Base-by-base conservation (phyloP, 805 yeast species). In the Teunomyces barrocoloradensis region DNA sequence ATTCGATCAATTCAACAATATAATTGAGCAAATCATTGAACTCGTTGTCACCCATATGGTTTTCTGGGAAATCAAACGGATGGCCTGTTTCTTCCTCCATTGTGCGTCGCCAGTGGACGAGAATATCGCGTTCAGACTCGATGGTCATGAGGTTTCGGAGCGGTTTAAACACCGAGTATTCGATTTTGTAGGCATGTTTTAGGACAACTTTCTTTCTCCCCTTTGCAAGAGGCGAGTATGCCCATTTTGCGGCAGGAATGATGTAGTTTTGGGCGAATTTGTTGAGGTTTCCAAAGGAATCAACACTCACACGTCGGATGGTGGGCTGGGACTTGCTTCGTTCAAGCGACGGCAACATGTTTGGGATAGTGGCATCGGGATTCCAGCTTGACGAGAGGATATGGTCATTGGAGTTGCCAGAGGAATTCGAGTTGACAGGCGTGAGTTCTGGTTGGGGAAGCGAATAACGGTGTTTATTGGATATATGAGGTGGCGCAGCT, bases 81-180 rank as follows among this genome's bases (percentile, higher is more conserved):
- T 37, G 48, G 5, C 45, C 43, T 1, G 42, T 37, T 28, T 51
- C 56, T 7, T 52, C 52, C 12, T 58, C 63, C 4, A 50, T 42
- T 3, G 42, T 32, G 18, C 20, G 40, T 35, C 46, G 47, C 56
- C 54, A 53, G 47, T 59, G 66, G 18, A 40, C 28, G 9, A 46
- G 30, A 12, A 57, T 34, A 30, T 65, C 66, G 6, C 43, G 32
- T 12, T 52, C 59, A 25, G 51, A 40, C 10, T 47, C 43, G n/a
- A 66, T 53, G 6, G 46, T 49, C 1, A 43, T 48, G 6, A 59
- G 15, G n/a, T 49, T 40, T 2, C 52, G 47, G 6, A 60, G 23
- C 2, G 80, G 69, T 54, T 69, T 70, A 59, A 81, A 81, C 3
- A 81, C 85, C 2, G 84, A 76, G 54, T 79, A 80, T 49, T 77